phyloP scores from a whole-genome alignment of 352 stramenopile species.

The Phytophthora brassicae region DNA sequence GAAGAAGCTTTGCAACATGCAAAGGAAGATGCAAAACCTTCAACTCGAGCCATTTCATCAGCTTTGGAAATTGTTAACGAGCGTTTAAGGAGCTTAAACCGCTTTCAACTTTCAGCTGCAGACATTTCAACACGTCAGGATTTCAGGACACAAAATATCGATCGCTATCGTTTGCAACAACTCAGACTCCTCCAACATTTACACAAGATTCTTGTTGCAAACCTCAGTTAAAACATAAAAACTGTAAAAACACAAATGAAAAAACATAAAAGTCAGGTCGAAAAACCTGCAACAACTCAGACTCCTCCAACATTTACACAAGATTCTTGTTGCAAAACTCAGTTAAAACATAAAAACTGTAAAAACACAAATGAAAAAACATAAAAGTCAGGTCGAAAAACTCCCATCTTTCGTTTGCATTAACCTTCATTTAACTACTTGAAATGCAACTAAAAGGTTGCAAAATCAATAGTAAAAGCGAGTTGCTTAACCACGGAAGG shows the following conservation, averaged over 20 bases:
- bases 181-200: constrained; percentile 12
- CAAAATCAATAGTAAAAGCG: no score
- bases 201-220: background rate
- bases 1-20: constrained; percentile 10
- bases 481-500: constrained; percentile 96
- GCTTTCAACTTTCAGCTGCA: background rate
- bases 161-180: constrained; percentile 32
- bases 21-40: background rate
- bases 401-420: constrained; percentile 48
- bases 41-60: constrained; percentile 5
- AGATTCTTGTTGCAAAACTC: background rate
- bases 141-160: constrained; percentile 22
- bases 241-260: background rate
- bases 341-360: background rate
- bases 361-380: background rate
- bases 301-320: constrained; percentile 8
- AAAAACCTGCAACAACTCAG: constrained; percentile 42
- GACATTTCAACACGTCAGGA: constrained; percentile 2
- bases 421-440: no score
- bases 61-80: constrained; percentile 12
- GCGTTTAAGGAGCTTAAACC: background rate
- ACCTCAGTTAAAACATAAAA: background rate
- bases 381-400: constrained; percentile 38
- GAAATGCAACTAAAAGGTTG: no score
- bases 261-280: constrained; percentile 18